A percentile compares a stretch with the other conserved stretches of the same genome.
Evolutionary conservation across 2,329 filamentous ascomycete genomes (phyloP).

Genomic region (Calcarisporium arbuscula): DNA sequence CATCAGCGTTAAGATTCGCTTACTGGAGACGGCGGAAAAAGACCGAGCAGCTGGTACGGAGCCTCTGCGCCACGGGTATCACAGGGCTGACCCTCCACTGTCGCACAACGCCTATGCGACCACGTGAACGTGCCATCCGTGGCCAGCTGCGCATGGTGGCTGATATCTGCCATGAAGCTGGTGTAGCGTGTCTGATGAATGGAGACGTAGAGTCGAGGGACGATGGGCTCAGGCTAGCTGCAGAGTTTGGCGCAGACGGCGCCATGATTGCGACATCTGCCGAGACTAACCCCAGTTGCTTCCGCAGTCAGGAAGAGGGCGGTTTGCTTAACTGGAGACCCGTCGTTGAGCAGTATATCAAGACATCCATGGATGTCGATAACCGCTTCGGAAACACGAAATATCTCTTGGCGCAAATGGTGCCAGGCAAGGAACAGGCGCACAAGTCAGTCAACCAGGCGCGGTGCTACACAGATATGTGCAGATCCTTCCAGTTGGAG

Average conservation of each 20-base stretch:
- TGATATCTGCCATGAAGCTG: slow-evolving; percentile 70
- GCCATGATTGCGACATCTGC: slow-evolving; percentile 96
- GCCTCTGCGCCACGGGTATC: slow-evolving; percentile 81
- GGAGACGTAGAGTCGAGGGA: slow-evolving; percentile 78
- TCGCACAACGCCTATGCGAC: slow-evolving; percentile 92
- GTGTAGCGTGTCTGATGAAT: slow-evolving; percentile 93
- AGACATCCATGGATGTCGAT: slow-evolving; percentile 65
- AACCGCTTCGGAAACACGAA: slow-evolving; percentile 94
- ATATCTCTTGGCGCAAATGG: slow-evolving; percentile 76
- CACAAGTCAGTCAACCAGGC: slow-evolving; percentile 56
- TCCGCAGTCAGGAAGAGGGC: slow-evolving; percentile 62
- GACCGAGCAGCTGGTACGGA: slow-evolving; percentile 71
- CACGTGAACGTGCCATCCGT: slow-evolving; percentile 79
- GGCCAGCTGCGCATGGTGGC: slow-evolving; percentile 81
- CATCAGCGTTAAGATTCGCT: slow-evolving; percentile 93
- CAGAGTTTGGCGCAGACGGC: slow-evolving; percentile 80
- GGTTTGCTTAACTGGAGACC: slow-evolving; percentile 69
- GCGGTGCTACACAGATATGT: slow-evolving; percentile 66
- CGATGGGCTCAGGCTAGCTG: slow-evolving; percentile 63
- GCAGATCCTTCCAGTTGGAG: slow-evolving; percentile 58
- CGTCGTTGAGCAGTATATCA: slow-evolving; percentile 70
- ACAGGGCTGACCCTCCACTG: slow-evolving; percentile 91
- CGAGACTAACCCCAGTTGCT: slow-evolving; percentile 86
- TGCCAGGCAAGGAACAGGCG: slow-evolving; percentile 68
- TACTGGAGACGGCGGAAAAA: slow-evolving; percentile 70